phyloP scores from a whole-genome alignment of 495 filamentous ascomycete genomes.

The Bombardia bombarda region DNA sequence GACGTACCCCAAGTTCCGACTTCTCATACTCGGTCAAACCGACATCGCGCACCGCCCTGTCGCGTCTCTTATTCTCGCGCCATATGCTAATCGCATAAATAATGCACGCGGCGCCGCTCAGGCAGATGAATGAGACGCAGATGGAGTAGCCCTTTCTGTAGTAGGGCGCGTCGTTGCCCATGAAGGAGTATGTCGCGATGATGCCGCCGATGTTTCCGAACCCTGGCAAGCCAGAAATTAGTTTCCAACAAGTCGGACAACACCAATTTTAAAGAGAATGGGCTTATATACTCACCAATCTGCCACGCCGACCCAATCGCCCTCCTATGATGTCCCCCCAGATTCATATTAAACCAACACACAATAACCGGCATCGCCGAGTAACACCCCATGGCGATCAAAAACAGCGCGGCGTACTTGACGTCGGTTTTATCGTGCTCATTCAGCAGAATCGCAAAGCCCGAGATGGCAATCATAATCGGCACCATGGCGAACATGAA shows the following conservation, averaged over 20 bases:
- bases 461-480: constrained; percentile 56
- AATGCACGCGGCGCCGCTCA: constrained; percentile 54
- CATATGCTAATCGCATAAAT: constrained; percentile 53
- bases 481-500: constrained; percentile 63
- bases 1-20: constrained; percentile 50
- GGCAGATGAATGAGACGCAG: constrained; percentile 62
- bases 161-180: constrained; percentile 58
- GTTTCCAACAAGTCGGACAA: too few relatives aligned
- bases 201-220: constrained; percentile 96
- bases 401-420: constrained; percentile 67
- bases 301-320: constrained; percentile 84
- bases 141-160: constrained; percentile 74
- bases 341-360: constrained; percentile 93
- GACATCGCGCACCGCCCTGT: constrained; percentile 40
- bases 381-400: constrained; percentile 58
- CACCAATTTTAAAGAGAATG: not conserved
- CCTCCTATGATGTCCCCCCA: constrained; percentile 78
- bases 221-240: constrained; percentile 18
- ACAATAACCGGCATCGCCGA: constrained; percentile 75
- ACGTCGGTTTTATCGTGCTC: constrained; percentile 45
- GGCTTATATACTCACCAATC: constrained; percentile 41
- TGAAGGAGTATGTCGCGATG: constrained; percentile 78
- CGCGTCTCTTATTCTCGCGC: constrained; percentile 59
- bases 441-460: constrained; percentile 64
- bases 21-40: constrained; percentile 65